Evolutionary conservation across 1,284 basidiomycete genomes (phyloP), one percentile per base, ranked within the genome.

Genomic region (Lentinus polychrous): DNA sequence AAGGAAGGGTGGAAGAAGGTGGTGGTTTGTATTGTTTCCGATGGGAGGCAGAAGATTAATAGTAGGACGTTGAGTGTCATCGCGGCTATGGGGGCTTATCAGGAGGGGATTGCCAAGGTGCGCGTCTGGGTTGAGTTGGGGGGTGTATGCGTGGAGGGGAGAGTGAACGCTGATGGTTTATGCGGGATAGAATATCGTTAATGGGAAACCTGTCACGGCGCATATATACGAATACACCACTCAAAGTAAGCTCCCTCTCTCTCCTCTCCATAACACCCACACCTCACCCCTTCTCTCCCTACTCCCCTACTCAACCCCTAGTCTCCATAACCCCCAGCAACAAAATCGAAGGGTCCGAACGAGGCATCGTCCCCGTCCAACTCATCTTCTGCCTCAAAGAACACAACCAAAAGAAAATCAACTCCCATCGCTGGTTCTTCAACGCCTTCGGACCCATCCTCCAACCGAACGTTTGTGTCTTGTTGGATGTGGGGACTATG

Each of bases 1-100:
- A 87, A 91, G 63, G 91, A 96, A 0, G 93, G 94, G 0, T 97
- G 94, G 94, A 95, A 96, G 73, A 97, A 96, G 76, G 90, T 84
- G 20, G 73, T 74, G 6, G 66, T 75, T n/a, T 74, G 70, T 53
- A 71, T 73, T 51, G 71, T 93, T 6, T 83, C 83, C 32, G 89
- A 93, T 64, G 88, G 89, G 0, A 77, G 92, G 38, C 66, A 72
- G 57, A 94, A 94, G 74, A 89, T 95, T 67, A 92, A 95, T 63
- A 77, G 82, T 34, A 71, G 91, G 50, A 94, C 91, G 15, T 64
- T 94, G 59, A 86, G 84, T 54, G 88, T 91, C 31, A 78, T 96
- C 48, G 91, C 93, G 7, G 81, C 90, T 1, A 86, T 96, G 77
- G 94, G 83, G 37, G 78, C 76, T 6, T 86, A 86, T 63, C 87